Percentiles rank a stretch among this genome's conserved stretches.
phyloP scores from a whole-genome alignment of 176 grass and related monocot genomes.

The Aegilops umbellulata region DNA sequence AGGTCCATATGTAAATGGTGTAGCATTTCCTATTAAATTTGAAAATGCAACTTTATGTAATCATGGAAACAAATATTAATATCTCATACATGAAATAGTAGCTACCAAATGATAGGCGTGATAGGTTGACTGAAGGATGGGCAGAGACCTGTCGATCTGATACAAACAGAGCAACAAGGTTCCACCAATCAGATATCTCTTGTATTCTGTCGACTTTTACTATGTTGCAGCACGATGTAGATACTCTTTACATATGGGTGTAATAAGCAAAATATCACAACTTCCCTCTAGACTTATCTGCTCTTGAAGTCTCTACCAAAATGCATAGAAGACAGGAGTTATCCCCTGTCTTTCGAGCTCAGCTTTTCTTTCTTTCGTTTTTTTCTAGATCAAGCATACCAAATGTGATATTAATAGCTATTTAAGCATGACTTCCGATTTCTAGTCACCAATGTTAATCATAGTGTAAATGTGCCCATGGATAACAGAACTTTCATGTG shows the following conservation, averaged over 20 bases:
- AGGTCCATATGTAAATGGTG: background rate
- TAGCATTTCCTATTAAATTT: background rate
- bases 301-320: slow-evolving; percentile 30
- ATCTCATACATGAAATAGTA: slow-evolving; percentile 10
- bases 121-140: background rate
- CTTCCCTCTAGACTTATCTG: slow-evolving; percentile 10
- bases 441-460: background rate
- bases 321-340: slow-evolving; percentile 35
- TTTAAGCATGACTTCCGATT: background rate
- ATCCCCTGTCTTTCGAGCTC: slow-evolving; percentile 17
- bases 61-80: background rate
- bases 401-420: background rate
- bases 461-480: slow-evolving; percentile 5
- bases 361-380: background rate
- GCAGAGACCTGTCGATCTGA: slow-evolving; percentile 5
- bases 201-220: background rate
- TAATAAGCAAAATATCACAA: slow-evolving; percentile 9
- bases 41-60: background rate
- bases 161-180: slow-evolving; percentile 24
- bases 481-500: background rate
- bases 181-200: background rate
- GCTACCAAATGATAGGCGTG: background rate
- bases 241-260: slow-evolving; percentile 14
- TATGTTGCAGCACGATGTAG: background rate
- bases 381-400: background rate